Conservation (phyloP, 2,329 filamentous ascomycete species). For the Pseudocercospora eumusae region DNA sequence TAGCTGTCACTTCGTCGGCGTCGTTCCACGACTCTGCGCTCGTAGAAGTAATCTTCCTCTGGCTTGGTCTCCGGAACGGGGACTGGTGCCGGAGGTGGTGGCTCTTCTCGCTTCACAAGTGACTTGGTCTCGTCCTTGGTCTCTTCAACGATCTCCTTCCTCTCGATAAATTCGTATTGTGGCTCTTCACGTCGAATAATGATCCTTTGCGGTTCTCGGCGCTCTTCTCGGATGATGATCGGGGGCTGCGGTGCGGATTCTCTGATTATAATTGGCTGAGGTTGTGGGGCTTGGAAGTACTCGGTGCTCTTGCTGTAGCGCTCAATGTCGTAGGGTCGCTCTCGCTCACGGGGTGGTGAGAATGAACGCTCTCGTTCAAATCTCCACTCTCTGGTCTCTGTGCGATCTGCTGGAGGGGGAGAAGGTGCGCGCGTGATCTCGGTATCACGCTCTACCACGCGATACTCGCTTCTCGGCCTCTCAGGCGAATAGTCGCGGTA, state of each 20-base stretch:
- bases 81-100: constrained; percentile 38
- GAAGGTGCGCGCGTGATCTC: constrained; percentile 37
- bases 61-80: constrained; percentile 37
- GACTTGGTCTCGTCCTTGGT: constrained; percentile 48
- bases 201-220: constrained; percentile 46
- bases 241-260: constrained; percentile 46
- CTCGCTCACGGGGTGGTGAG: constrained; percentile 46
- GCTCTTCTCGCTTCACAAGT: constrained; percentile 46
- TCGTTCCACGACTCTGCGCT: constrained; percentile 57
- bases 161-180: constrained; percentile 62
- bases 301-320: constrained; percentile 57
- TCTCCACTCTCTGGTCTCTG: constrained; percentile 53
- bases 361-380: constrained; percentile 55
- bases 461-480: constrained; percentile 41
- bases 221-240: constrained; percentile 59
- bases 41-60: constrained; percentile 64
- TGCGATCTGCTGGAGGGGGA: constrained; percentile 46
- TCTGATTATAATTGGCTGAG: constrained; percentile 54
- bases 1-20: constrained; percentile 46
- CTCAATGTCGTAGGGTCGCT: constrained; percentile 50
- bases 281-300: constrained; percentile 49
- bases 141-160: constrained; percentile 54
- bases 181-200: constrained; percentile 60
- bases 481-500: constrained; percentile 35
- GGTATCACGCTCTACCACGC: constrained; percentile 42